A percentile compares a stretch with the other conserved stretches of the same genome.
Conservation (phyloP, 2,329 filamentous ascomycete genomes). For the Cryphonectria japonica region DNA sequence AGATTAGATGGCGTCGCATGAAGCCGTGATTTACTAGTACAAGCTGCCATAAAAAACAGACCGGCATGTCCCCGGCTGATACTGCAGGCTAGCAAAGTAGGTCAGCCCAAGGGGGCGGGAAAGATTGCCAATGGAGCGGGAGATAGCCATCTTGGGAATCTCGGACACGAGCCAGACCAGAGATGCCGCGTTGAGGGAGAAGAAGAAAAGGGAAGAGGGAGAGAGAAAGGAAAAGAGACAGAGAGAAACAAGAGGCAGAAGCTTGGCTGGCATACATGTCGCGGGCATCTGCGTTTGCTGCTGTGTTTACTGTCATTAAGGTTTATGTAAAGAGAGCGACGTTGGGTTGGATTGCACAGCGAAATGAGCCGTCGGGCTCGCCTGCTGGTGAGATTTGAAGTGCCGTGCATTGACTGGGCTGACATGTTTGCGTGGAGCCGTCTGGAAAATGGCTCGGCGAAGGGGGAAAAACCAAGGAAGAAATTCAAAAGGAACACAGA, state of each 20-base stretch:
- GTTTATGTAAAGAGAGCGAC: background rate
- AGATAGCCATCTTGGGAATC: background rate
- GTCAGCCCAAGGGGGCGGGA: constrained; percentile 6
- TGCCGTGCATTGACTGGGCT: constrained; percentile 15
- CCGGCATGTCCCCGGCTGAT: constrained; percentile 4
- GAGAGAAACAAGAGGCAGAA: background rate
- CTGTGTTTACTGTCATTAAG: background rate
- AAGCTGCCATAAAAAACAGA: constrained; percentile 6
- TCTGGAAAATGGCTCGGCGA: constrained; percentile 2
- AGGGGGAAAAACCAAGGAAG: constrained; percentile 11
- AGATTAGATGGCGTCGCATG: constrained; percentile 15
- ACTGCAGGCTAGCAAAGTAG: background rate
- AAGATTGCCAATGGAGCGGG: constrained; percentile 13
- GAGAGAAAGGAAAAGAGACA: background rate
- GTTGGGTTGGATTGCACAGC: background rate
- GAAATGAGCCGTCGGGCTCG: constrained; percentile 14
- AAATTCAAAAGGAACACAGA: constrained; percentile 12
- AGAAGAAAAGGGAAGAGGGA: background rate
- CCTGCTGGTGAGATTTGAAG: constrained; percentile 8
- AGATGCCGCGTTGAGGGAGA: background rate
- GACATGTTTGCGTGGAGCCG: constrained; percentile 11
- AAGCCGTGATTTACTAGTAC: constrained; percentile 26
- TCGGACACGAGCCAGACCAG: background rate
- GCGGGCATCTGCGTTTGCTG: background rate
- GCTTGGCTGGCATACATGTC: background rate